These are phyloP conservation scores for Albugo laibachii DNA, from an alignment of 352 stramenopile genomes.

Conservation along the genomic window DNA sequence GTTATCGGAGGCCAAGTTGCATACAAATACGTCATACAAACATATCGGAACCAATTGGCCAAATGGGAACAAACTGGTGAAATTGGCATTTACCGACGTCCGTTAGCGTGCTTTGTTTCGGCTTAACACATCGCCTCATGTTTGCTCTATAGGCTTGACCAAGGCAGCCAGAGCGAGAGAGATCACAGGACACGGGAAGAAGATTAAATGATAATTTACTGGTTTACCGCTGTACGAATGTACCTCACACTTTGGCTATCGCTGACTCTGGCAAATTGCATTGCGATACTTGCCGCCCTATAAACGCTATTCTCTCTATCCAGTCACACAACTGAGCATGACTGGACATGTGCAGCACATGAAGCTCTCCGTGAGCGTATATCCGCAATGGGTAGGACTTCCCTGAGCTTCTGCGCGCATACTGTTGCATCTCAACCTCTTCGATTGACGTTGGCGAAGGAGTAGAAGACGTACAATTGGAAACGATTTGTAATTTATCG, in stretches of 20 bases:
- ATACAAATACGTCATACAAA: constrained; percentile 67
- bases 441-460: too few relatives aligned
- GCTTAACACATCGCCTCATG: too few relatives aligned
- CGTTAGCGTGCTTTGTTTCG: constrained; percentile 18
- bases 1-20: constrained; percentile 54
- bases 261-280: constrained; percentile 36
- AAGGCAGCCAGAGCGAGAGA: too few relatives aligned
- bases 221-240: too few relatives aligned
- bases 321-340: constrained; percentile 58
- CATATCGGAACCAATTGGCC: constrained; percentile 33
- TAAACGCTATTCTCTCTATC: constrained; percentile 1
- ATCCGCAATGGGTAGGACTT: constrained; percentile 39
- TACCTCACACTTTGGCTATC: too few relatives aligned
- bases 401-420: constrained; percentile 16
- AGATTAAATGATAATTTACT: too few relatives aligned
- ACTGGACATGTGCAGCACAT: constrained; percentile 55
- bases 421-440: too few relatives aligned
- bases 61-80: constrained; percentile 55
- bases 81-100: constrained; percentile 52
- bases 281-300: constrained; percentile 35
- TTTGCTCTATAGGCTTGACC: too few relatives aligned
- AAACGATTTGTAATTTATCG: constrained; percentile 57
- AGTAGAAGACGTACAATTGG: too few relatives aligned
- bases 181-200: too few relatives aligned
- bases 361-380: constrained; percentile 40